Base-by-base conservation (phyloP, 2,329 filamentous ascomycete species). In the Epichloe uncinata region DNA sequence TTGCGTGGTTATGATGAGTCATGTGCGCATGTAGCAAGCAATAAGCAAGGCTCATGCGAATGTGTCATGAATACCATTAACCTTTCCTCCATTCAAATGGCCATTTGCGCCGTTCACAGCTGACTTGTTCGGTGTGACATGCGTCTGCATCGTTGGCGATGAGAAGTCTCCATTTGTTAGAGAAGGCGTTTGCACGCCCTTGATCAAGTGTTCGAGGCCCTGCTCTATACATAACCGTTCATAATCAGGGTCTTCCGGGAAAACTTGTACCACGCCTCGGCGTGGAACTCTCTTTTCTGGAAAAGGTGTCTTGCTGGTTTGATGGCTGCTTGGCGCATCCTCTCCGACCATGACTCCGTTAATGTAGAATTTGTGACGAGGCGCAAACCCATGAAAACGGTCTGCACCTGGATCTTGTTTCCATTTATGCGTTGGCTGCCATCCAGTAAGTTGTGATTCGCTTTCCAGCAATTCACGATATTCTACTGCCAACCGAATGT, bases 381-480 rank as follows among this genome's bases (percentile, higher is more conserved):
- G 80, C 4, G 75, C 74, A 58, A 78, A 80, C 3, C 69, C 70
- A 42, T 72, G 66, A 51, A 69, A 73, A n/a, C 70, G 71, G 49
- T 70, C 69, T 1, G 69, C 69, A 51, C 75, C 75, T 2, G 78
- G 76, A 55, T 84, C 79, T 49, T 69, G 66, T 60, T 73, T 80
- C 76, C 77, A 83, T 60, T 81, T 82, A 49, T 69, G 66, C 3
- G 68, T 64, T 6, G 66, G 59, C 42, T 61, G 64, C 61, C 69
- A 74, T 8, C 63, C 66, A n/a, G 60, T 56, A 18, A 69, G 61
- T 53, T 73, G 67, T 5, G 64, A 63, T 56, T 78, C 74, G 36
- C 67, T 65, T 56, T 79, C 75, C 12, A 76, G 67, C 11, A 80
- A 65, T 61, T 84, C 81, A 46, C 74, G 71, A 56, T 84, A 84